phyloP scores from a whole-genome alignment of 2,329 filamentous ascomycete species.

The Colletotrichum plurivorum region DNA sequence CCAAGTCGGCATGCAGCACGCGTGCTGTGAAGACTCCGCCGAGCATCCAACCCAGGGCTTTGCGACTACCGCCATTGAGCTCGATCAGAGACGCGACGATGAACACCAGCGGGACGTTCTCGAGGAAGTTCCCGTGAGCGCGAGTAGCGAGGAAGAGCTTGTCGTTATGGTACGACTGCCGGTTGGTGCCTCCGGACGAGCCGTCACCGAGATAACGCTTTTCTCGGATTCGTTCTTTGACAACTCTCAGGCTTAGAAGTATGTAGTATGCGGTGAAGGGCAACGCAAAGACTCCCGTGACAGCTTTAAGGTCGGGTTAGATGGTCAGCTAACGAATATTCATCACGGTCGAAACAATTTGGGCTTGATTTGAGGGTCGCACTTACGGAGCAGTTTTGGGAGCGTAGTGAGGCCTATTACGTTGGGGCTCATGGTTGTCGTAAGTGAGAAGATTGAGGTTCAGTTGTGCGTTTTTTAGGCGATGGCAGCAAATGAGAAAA shows the following conservation, averaged over 20 bases:
- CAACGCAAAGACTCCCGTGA: slow-evolving; percentile 27
- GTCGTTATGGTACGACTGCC: slow-evolving; percentile 1
- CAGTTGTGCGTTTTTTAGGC: no score
- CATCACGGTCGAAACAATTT: no score
- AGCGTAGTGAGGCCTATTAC: slow-evolving; percentile 25
- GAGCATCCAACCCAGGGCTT: slow-evolving; percentile 21
- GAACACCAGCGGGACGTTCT: slow-evolving; percentile 24
- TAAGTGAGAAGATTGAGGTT: background rate
- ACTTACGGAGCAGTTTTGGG: slow-evolving; percentile 33
- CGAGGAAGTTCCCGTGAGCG: slow-evolving; percentile 24
- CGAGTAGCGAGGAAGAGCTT: slow-evolving; percentile 21
- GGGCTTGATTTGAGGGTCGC: background rate
- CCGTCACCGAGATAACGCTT: slow-evolving; percentile 27
- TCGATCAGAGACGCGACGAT: slow-evolving; percentile 9
- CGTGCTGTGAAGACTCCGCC: slow-evolving; percentile 13
- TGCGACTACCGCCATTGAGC: slow-evolving; percentile 30
- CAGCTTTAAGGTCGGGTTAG: background rate
- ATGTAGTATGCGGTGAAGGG: slow-evolving; percentile 33
- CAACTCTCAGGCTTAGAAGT: slow-evolving; percentile 28
- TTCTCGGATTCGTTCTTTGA: slow-evolving; percentile 15
- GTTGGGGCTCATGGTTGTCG: slow-evolving; percentile 14
- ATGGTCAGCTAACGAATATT: background rate
- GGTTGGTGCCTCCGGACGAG: slow-evolving; percentile 11
- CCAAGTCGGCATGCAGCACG: slow-evolving; percentile 27
- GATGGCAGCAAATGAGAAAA: background rate